These are phyloP conservation scores for Betula pendula DNA, from an alignment of 306 rosid genomes.

Conservation along the genomic window DNA sequence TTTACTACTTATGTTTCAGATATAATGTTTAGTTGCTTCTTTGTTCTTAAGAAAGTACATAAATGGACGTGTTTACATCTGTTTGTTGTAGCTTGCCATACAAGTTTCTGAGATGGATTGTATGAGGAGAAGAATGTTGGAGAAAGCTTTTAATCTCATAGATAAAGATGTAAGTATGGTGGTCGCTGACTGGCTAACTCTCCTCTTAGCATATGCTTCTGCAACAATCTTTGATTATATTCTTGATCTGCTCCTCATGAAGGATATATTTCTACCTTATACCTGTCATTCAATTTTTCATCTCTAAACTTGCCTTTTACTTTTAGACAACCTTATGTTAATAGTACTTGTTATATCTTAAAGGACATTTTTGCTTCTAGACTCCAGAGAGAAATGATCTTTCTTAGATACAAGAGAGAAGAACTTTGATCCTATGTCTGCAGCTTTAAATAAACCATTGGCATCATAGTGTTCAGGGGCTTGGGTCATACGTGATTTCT, in stretches of 20 bases:
- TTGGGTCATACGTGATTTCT: not conserved
- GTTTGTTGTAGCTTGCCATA: slow-evolving; percentile 68
- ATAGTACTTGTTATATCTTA: not conserved
- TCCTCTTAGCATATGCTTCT: not conserved
- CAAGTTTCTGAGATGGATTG: slow-evolving; percentile 77
- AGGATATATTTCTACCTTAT: not conserved
- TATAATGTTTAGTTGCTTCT: slow-evolving; percentile 3
- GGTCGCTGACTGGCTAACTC: slow-evolving; percentile 16
- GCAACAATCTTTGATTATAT: not conserved
- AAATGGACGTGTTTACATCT: slow-evolving; percentile 26
- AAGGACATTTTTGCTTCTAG: not conserved
- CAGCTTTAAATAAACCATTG: not conserved
- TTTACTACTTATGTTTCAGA: not conserved
- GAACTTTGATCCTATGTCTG: not conserved
- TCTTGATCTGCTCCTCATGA: slow-evolving; percentile 3
- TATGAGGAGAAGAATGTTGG: slow-evolving; percentile 59
- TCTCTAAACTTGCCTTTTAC: not conserved
- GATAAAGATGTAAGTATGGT: slow-evolving; percentile 60
- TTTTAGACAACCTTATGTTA: not conserved
- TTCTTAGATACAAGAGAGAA: not conserved
- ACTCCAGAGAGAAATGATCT: not conserved
- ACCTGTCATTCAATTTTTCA: not conserved
- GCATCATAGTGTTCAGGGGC: not conserved
- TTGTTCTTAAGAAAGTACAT: slow-evolving; percentile 21
- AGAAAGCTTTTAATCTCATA: slow-evolving; percentile 76